Conservation (phyloP, 2,329 filamentous ascomycete species). For the Scedosporium dehoogii region DNA sequence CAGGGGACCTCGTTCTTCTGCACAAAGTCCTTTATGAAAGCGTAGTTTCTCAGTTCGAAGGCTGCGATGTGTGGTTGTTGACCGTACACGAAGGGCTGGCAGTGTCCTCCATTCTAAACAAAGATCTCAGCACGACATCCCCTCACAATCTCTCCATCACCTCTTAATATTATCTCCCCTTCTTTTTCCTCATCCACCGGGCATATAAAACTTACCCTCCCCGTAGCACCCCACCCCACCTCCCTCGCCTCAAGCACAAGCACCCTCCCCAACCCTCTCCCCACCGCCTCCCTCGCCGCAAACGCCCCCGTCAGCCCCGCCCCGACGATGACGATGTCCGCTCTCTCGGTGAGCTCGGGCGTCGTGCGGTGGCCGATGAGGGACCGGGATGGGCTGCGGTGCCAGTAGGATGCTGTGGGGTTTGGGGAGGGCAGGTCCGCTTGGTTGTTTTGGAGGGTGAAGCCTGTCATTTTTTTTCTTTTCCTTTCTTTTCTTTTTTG, state of each 20-base stretch:
- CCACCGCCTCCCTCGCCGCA: conserved; percentile 53
- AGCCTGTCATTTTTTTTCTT: conserved; percentile 19
- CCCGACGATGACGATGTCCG: conserved; percentile 63
- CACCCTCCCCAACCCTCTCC: conserved; percentile 38
- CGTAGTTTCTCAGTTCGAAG: conserved; percentile 65
- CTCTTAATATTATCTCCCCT: no score
- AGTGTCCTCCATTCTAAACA: conserved; percentile 58
- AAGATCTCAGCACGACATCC: not conserved
- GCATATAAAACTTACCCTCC: conserved; percentile 43
- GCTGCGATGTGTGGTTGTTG: conserved; percentile 48
- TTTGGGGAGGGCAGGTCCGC: conserved; percentile 49
- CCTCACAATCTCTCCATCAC: no score
- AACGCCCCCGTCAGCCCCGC: conserved; percentile 70
- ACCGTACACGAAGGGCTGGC: conserved; percentile 60
- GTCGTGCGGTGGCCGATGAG: conserved; percentile 63
- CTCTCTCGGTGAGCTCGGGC: conserved; percentile 45
- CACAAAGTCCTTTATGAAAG: conserved; percentile 48
- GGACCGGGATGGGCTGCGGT: conserved; percentile 52
- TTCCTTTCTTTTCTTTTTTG: not conserved
- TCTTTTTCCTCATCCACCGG: not conserved
- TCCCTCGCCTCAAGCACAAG: conserved; percentile 70
- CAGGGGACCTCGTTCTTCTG: conserved; percentile 50
- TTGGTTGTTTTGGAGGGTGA: conserved; percentile 23
- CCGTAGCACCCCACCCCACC: conserved; percentile 75
- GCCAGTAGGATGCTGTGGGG: conserved; percentile 64